phyloP scores from a whole-genome alignment of 257 asterid species.

The Plantago major region DNA sequence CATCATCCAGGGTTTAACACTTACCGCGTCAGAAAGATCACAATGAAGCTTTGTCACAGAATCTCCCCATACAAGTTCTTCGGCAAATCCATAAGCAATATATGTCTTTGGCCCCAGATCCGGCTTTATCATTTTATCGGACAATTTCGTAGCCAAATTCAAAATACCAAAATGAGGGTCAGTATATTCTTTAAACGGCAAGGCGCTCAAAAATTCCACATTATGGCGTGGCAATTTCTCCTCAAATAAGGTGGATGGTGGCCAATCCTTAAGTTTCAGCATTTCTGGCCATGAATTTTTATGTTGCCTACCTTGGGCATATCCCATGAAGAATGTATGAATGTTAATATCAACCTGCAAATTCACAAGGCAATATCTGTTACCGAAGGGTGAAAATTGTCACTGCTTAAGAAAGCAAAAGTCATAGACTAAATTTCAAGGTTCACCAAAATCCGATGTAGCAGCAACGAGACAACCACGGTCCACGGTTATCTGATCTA shows the following conservation, averaged over 20 bases:
- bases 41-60: conserved; percentile 76
- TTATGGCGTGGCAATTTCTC: conserved; percentile 49
- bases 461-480: too few species aligned
- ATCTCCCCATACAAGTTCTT: conserved; percentile 69
- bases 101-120: conserved; percentile 75
- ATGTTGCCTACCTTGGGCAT: conserved; percentile 37
- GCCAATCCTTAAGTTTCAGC: conserved; percentile 73
- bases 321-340: conserved; percentile 50
- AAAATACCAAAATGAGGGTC: conserved; percentile 47
- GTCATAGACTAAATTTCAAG: too few species aligned
- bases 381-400: too few species aligned
- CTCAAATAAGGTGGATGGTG: conserved; percentile 39
- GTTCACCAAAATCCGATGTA: too few species aligned
- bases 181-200: conserved; percentile 65
- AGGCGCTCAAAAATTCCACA: conserved; percentile 44
- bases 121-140: conserved; percentile 38
- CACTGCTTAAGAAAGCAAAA: too few species aligned
- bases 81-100: conserved; percentile 53
- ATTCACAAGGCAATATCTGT: neutral
- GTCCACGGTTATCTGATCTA: too few species aligned
- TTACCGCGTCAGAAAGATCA: conserved; percentile 68
- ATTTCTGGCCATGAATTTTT: conserved; percentile 41
- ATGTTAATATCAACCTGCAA: conserved; percentile 48
- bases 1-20: neutral
- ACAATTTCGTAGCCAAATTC: conserved; percentile 46